Percentiles rank a stretch among this genome's conserved stretches.
Evolutionary conservation across 257 asterid species (phyloP).

Genomic region (Pogostemon cablin): DNA sequence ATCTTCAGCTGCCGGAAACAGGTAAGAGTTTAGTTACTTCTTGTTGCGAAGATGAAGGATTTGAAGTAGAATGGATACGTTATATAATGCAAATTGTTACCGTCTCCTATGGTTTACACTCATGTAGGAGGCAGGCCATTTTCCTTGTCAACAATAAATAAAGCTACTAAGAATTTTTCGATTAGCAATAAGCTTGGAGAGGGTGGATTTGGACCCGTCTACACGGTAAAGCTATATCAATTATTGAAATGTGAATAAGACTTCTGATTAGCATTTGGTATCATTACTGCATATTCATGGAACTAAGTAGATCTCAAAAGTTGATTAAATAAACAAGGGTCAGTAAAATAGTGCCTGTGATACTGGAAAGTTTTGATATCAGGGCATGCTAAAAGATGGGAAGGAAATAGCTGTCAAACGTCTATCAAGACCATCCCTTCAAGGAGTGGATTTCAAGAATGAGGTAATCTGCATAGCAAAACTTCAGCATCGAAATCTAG

Average conservation of each 20-base stretch:
- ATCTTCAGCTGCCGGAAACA: no score
- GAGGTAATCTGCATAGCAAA: slow-evolving; percentile 41
- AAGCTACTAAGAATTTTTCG: slow-evolving; percentile 51
- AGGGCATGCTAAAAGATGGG: slow-evolving; percentile 51
- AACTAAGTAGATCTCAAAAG: not conserved
- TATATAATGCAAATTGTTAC: no score
- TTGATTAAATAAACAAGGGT: not conserved
- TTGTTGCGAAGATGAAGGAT: no score
- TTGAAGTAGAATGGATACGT: no score
- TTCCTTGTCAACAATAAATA: slow-evolving; percentile 31
- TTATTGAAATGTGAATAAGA: not conserved
- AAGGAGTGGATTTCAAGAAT: slow-evolving; percentile 57
- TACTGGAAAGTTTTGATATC: not conserved
- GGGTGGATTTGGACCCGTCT: slow-evolving; percentile 67
- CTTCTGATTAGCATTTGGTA: not conserved
- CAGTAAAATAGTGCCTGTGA: not conserved
- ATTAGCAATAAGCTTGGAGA: slow-evolving; percentile 48
- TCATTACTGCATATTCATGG: not conserved
- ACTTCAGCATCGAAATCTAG: no score
- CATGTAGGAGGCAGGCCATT: slow-evolving; percentile 11
- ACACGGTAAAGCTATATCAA: slow-evolving; percentile 41
- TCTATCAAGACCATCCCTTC: slow-evolving; percentile 48
- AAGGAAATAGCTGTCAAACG: slow-evolving; percentile 58
- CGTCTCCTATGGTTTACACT: not conserved
- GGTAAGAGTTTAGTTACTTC: no score